Base-by-base conservation (phyloP, 108 stramenopile genomes). In the Cyclostephanos invisitatus region DNA sequence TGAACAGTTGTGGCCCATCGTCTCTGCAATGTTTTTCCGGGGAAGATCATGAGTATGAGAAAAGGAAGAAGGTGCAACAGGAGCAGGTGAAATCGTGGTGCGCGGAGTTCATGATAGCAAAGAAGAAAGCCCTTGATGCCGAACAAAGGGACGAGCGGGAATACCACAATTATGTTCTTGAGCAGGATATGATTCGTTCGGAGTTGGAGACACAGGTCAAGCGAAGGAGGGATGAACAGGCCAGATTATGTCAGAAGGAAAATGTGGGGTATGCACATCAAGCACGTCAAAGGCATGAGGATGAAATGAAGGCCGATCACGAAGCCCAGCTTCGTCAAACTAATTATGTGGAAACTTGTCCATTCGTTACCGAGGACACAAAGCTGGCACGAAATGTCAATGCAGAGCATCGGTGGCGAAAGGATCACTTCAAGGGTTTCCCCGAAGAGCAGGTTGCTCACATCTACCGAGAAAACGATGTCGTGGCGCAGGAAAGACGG, bases 371-470 rank as follows among this genome's bases (percentile, higher is more conserved):
- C 0, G 78, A 80, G 53, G 54, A 80, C 21, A 63, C 51, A 35
- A 32, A 6, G 18, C 59, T 29, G n/a, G 59, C 60, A 49, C 60
- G 38, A 25, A 72, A 72, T 68, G 66, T 49, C 25, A 72, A 55
- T 18, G 48, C 57, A 10, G 56, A 59, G 4, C 71, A 78, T 61
- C 53, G 78, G 47, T 50, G 62, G 17, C 60, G 78, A 38, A 71
- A 67, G 10, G 78, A 80, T 49, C 78, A 80, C 49, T 80, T 80
- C 67, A 80, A 80, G 50, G 78, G 78, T 1, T 80, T 68, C 58
- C 29, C 40, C 4, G 73, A 69, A 62, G 67, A 80, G 21, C 24
- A 54, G 25, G 53, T 80, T 32, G 55, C 47, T 7, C 62, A 68
- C 1, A 46, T 80, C 8, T 80, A 80, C 48, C 12, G 38, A 64